Evolutionary conservation across 495 filamentous ascomycete species (phyloP).

Genomic region (Geoglossum glabrum): DNA sequence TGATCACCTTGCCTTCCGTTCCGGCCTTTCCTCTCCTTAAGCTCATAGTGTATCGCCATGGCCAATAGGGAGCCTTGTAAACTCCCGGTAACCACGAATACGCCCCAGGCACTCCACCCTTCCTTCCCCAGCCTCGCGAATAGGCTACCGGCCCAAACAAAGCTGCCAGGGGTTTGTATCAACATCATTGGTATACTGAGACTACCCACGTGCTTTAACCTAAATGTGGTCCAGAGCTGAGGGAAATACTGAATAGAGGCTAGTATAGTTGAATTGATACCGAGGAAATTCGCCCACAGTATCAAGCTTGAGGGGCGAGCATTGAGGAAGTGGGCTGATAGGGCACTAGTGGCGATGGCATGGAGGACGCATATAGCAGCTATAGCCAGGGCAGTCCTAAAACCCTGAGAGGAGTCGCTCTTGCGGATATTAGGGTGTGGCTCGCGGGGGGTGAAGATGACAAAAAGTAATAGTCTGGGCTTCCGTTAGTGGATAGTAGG

Average conservation of each 20-base stretch:
- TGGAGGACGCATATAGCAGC: slow-evolving; percentile 50
- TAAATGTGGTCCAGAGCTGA: slow-evolving; percentile 81
- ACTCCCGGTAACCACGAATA: slow-evolving; percentile 64
- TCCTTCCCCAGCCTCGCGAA: slow-evolving; percentile 55
- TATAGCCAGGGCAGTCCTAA: slow-evolving; percentile 55
- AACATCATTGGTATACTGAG: slow-evolving; percentile 96
- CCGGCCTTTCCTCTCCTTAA: slow-evolving; percentile 16
- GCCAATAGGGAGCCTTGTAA: slow-evolving; percentile 67
- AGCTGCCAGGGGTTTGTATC: slow-evolving; percentile 83
- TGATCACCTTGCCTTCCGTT: slow-evolving; percentile 1
- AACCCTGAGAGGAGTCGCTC: slow-evolving; percentile 28
- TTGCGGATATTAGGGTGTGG: slow-evolving; percentile 24
- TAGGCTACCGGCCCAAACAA: slow-evolving; percentile 74
- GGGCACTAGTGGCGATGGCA: slow-evolving; percentile 42
- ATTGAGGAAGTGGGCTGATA: slow-evolving; percentile 40
- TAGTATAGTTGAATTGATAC: slow-evolving; percentile 54
- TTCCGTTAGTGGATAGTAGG: neutral
- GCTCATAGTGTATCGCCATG: slow-evolving; percentile 65
- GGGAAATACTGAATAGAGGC: slow-evolving; percentile 83
- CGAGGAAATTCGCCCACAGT: slow-evolving; percentile 66
- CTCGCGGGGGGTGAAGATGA: slow-evolving; percentile 61
- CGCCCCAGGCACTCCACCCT: slow-evolving; percentile 91
- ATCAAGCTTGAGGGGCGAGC: slow-evolving; percentile 35
- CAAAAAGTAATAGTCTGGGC: slow-evolving; percentile 57
- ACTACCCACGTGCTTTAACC: slow-evolving; percentile 62